Percentiles rank a stretch among this genome's conserved stretches.
Evolutionary conservation across 306 rosid species (phyloP).

Genomic region (Delonix regia): DNA sequence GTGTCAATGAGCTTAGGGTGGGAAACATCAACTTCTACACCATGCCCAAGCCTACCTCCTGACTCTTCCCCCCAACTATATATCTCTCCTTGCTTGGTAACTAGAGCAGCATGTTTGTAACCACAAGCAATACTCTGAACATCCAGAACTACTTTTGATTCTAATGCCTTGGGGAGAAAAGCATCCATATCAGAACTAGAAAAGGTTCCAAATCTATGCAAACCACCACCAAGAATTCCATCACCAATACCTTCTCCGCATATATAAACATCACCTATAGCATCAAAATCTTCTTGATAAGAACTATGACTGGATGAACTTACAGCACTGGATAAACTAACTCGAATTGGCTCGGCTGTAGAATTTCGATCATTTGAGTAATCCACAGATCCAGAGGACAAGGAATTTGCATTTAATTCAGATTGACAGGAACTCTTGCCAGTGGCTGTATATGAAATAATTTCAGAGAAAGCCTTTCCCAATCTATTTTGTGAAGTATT

Average conservation of each 20-base stretch:
- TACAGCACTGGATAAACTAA: slow-evolving; percentile 90
- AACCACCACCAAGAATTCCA: slow-evolving; percentile 82
- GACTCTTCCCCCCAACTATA: slow-evolving; percentile 97
- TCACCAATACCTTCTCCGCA: slow-evolving; percentile 85
- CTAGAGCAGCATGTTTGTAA: slow-evolving; percentile 75
- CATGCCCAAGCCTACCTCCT: slow-evolving; percentile 99
- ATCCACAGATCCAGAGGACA: slow-evolving; percentile 61
- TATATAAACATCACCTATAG: slow-evolving; percentile 77
- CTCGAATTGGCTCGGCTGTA: slow-evolving; percentile 71
- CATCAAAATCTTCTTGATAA: slow-evolving; percentile 78
- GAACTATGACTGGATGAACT: slow-evolving; percentile 98
- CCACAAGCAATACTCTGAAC: slow-evolving; percentile 91
- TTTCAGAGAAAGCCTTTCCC: slow-evolving; percentile 85
- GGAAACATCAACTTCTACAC: slow-evolving; percentile 73
- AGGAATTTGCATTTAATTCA: slow-evolving; percentile 56
- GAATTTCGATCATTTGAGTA: slow-evolving; percentile 75
- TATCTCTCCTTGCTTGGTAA: slow-evolving; percentile 89
- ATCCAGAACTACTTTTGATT: slow-evolving; percentile 83
- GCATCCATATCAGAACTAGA: slow-evolving; percentile 68
- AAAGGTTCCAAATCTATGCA: slow-evolving; percentile 60
- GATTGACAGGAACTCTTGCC: slow-evolving; percentile 53
- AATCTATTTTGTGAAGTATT: slow-evolving; percentile 55
- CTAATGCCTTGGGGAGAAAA: slow-evolving; percentile 84
- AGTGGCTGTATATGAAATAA: slow-evolving; percentile 62
- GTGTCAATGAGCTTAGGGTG: slow-evolving; percentile 77